These are phyloP conservation scores for Moesziomyces globuligerus DNA, from an alignment of 1,284 basidiomycete species.

Conservation along the genomic window DNA sequence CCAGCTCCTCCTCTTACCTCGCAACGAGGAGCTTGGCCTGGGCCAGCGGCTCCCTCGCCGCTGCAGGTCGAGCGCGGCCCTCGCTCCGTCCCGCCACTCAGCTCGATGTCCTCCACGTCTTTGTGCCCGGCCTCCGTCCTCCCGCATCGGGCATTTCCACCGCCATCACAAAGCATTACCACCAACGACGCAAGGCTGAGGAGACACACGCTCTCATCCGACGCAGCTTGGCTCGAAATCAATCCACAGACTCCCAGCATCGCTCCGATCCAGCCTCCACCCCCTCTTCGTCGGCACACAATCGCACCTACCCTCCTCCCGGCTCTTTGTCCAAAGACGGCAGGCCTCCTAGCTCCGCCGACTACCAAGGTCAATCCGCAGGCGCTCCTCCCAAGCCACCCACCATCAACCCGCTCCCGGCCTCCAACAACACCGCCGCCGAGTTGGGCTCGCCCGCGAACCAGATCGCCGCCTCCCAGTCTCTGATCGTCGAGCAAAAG, in stretches of 20 bases:
- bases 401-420: constrained; percentile 40
- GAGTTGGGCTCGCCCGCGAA: constrained; percentile 52
- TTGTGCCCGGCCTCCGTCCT: constrained; percentile 34
- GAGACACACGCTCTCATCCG: constrained; percentile 21
- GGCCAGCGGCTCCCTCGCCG: constrained; percentile 40
- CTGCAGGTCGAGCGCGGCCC: constrained; percentile 32
- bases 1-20: constrained; percentile 31
- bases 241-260: constrained; percentile 41
- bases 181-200: constrained; percentile 34
- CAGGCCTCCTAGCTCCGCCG: constrained; percentile 10
- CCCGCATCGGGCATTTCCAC: constrained; percentile 29
- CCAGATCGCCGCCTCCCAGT: constrained; percentile 49
- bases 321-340: constrained; percentile 23
- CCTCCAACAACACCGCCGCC: constrained; percentile 37
- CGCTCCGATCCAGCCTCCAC: constrained; percentile 3
- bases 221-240: constrained; percentile 30
- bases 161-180: constrained; percentile 43
- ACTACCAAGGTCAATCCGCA: constrained; percentile 44
- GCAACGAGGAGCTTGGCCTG: constrained; percentile 39
- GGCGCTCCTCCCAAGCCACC: constrained; percentile 38
- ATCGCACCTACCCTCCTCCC: constrained; percentile 26
- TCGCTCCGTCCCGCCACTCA: constrained; percentile 25
- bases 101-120: constrained; percentile 48
- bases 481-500: constrained; percentile 49
- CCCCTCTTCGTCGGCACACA: constrained; percentile 11